Evolutionary conservation across 2,329 filamentous ascomycete genomes (phyloP), one percentile per base, ranked within the genome.

Genomic region (Fusarium coffeatum): DNA sequence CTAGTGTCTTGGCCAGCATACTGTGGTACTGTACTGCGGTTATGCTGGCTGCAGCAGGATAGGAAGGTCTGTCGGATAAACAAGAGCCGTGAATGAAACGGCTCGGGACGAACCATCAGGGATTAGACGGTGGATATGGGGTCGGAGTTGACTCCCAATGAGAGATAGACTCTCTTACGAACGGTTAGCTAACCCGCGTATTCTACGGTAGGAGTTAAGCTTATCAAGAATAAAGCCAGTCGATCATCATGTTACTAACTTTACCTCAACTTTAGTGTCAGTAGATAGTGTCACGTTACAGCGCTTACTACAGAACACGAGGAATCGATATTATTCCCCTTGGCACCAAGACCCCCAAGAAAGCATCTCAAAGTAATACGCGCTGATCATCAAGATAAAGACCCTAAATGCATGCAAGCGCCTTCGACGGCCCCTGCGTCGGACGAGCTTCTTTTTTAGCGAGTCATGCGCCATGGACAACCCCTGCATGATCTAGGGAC

Each of bases 101-200:
- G 62, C 20, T 63, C 66, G 66, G 66, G 56, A 63, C 66, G 66
- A 56, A 55, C 51, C 48, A 69, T 53, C 23, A 25, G 15, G 40
- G 40, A 63, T 45, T 27, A 32, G 46, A 16, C 28, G 37, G 27
- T 53, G 46, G 62, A 49, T 18, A 42, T 54, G 27, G 20, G 18
- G 8, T 15, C 66, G 66, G 66, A 63, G 41, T 9, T 20, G 3
- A 47, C 18, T 12, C 66, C 50, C 3, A n/a, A 55, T 63, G 9
- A 7, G 48, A 15, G 7, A 11, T 32, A 8, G n/a, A 10, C 49
- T 46, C 62, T 34, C 3, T n/a, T 16, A 28, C 51, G 32, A 59
- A n/a, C 11, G 18, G n/a, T 1, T 55, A 66, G 42, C 27, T 0
- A 6, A 30, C 12, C 18, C 20, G 23, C 20, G 20, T 55, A 50